Evolutionary conservation across 2,329 filamentous ascomycete genomes (phyloP).

Genomic region (Chrysoporthe deuterocubensis): DNA sequence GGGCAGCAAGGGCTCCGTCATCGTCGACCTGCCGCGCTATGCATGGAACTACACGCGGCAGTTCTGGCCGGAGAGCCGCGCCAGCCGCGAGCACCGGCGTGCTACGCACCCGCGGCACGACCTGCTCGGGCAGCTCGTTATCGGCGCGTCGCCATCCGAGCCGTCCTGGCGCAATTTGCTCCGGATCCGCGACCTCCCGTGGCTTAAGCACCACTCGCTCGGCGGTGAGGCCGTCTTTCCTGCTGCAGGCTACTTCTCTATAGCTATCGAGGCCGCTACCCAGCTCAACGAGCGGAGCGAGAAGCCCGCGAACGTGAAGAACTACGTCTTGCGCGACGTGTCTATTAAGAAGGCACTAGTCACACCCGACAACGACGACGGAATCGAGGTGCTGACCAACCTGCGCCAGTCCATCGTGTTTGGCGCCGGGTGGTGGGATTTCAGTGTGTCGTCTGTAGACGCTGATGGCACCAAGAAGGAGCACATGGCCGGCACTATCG

Average conservation of each 20-base stretch:
- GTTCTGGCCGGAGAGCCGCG: conserved; percentile 37
- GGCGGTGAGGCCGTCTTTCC: conserved; percentile 38
- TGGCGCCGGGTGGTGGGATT: conserved; percentile 36
- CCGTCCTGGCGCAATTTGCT: conserved; percentile 28
- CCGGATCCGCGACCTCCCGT: conserved; percentile 37
- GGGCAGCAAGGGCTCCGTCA: background rate
- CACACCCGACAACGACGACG: background rate
- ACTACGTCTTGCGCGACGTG: background rate
- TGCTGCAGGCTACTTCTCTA: conserved; percentile 27
- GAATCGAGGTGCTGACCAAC: background rate
- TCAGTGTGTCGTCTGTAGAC: conserved; percentile 37
- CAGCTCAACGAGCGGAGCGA: conserved; percentile 36
- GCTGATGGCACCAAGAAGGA: conserved; percentile 30
- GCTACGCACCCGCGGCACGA: conserved; percentile 32
- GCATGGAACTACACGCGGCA: conserved; percentile 21
- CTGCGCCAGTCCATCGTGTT: background rate
- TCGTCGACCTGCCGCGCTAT: conserved; percentile 35
- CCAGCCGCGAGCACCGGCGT: conserved; percentile 38
- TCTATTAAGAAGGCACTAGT: background rate
- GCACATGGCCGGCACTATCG: conserved; percentile 37
- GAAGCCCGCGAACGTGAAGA: background rate
- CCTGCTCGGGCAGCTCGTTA: conserved; percentile 28
- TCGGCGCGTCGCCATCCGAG: conserved; percentile 23
- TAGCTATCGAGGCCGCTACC: conserved; percentile 31
- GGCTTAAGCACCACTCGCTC: conserved; percentile 37